phyloP scores from a whole-genome alignment of 2,329 filamentous ascomycete genomes.

The Exophiala lecanii-corni region DNA sequence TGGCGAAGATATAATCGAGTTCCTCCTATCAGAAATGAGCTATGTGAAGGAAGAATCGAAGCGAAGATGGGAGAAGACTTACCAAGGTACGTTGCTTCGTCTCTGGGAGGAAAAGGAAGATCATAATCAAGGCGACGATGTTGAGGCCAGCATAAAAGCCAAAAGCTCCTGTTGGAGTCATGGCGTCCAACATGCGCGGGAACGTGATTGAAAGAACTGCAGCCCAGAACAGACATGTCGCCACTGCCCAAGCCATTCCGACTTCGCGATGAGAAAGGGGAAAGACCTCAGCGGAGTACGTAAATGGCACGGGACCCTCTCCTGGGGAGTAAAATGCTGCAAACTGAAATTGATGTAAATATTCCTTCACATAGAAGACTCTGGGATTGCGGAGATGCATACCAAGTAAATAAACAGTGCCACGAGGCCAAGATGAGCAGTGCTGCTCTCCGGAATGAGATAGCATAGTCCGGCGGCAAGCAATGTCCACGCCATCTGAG shows the following conservation, averaged over 20 bases:
- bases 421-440: conserved; percentile 49
- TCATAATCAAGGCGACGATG: conserved; percentile 52
- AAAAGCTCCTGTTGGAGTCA: conserved; percentile 49
- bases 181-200: conserved; percentile 39
- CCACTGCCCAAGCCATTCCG: conserved; percentile 36
- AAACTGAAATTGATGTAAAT: no score
- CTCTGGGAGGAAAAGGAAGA: conserved; percentile 53
- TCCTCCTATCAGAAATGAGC: conserved; percentile 37
- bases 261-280: conserved; percentile 46
- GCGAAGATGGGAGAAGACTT: not conserved
- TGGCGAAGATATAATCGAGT: conserved; percentile 49
- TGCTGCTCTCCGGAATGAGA: conserved; percentile 42
- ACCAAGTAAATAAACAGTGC: conserved; percentile 58
- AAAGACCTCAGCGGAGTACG: conserved; percentile 44
- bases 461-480: conserved; percentile 59
- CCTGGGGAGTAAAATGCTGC: conserved; percentile 61
- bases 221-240: conserved; percentile 34
- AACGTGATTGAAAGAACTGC: conserved; percentile 42
- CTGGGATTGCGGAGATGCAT: no score
- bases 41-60: not conserved
- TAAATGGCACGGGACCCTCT: conserved; percentile 50
- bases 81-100: conserved; percentile 45
- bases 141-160: conserved; percentile 56
- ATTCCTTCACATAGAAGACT: no score
- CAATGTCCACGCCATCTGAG: conserved; percentile 64